phyloP scores from a whole-genome alignment of 2,329 filamentous ascomycete species.

The Botrytis deweyae region DNA sequence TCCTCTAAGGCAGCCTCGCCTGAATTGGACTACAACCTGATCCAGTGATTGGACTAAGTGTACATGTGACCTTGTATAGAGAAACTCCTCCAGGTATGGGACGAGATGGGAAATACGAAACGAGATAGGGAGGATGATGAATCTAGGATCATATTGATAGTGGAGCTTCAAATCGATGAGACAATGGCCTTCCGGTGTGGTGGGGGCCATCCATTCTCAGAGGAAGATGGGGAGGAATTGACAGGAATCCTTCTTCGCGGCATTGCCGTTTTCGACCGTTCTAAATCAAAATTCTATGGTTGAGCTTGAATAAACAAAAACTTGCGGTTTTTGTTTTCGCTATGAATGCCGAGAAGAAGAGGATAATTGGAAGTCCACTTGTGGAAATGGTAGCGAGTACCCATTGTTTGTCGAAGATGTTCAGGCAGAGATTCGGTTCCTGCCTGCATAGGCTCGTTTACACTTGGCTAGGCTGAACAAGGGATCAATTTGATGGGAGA shows the following conservation, averaged over 20 bases:
- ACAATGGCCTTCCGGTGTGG: background rate
- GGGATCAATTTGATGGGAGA: background rate
- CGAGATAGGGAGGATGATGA: conserved; percentile 4
- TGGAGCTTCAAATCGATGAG: conserved; percentile 13
- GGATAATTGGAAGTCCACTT: background rate
- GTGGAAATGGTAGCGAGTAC: conserved; percentile 1
- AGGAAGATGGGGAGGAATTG: conserved; percentile 9
- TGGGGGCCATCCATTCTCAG: conserved; percentile 13
- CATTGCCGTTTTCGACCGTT: conserved; percentile 6
- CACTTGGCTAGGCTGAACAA: background rate
- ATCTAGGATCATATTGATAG: conserved; percentile 17
- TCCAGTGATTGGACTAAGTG: conserved; percentile 25
- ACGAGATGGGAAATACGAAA: conserved; percentile 10
- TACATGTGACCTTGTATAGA: conserved; percentile 26
- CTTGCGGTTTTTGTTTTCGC: background rate
- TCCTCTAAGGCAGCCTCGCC: conserved; percentile 30
- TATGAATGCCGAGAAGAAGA: background rate
- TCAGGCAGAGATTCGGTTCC: conserved; percentile 9
- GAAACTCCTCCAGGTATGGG: conserved; percentile 12
- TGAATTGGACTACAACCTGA: conserved; percentile 21
- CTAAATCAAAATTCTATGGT: background rate
- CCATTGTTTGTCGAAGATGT: background rate
- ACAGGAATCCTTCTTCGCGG: conserved; percentile 12
- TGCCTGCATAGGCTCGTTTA: background rate
- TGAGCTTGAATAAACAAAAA: background rate